Evolutionary conservation across 352 stramenopile species (phyloP).

Genomic region (Globisporangium mamillatum): DNA sequence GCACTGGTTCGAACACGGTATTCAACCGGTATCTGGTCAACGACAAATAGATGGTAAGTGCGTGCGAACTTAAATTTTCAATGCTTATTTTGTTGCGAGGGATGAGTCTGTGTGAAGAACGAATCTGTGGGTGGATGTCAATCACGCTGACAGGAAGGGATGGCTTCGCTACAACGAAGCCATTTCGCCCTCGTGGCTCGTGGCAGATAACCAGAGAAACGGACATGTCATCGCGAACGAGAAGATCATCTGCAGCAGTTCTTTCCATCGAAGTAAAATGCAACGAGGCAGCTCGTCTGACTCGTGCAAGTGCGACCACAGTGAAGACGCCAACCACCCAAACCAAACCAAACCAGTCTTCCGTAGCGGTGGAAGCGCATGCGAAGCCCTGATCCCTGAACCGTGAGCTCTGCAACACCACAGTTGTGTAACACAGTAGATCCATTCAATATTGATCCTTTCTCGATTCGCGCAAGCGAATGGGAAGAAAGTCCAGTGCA

Average conservation of each 20-base stretch:
- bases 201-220: not conserved
- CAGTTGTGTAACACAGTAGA: not conserved
- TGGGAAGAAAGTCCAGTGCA: not conserved
- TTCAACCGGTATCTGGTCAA: not conserved
- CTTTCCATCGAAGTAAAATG: not conserved
- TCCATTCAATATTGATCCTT: not conserved
- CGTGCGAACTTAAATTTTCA: not conserved
- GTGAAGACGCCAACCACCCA: not conserved
- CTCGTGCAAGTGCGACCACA: not conserved
- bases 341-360: not conserved
- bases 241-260: not conserved
- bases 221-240: not conserved
- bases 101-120: too few relatives aligned
- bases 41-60: not conserved
- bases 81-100: too few relatives aligned
- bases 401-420: not conserved
- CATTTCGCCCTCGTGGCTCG: not conserved
- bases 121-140: not conserved
- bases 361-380: not conserved
- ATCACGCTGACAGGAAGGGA: not conserved
- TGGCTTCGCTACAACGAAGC: not conserved
- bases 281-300: not conserved
- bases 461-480: not conserved
- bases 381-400: not conserved
- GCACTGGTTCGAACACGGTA: not conserved